A percentile compares a stretch with the other conserved stretches of the same genome.
phyloP scores from a whole-genome alignment of 345 rosid species.

The Ceriops tagal region DNA sequence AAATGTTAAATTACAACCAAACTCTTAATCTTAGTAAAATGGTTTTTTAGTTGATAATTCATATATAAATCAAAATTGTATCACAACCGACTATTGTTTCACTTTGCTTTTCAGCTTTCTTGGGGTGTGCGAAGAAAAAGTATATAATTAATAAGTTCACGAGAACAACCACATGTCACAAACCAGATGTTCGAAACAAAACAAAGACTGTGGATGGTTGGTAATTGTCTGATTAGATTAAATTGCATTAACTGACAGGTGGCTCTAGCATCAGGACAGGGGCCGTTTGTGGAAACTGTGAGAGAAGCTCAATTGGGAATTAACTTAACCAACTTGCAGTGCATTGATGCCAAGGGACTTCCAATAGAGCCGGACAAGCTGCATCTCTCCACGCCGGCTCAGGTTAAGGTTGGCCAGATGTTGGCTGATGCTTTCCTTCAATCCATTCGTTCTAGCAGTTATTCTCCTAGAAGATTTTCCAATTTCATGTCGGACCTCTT shows the following conservation, averaged over 20 bases:
- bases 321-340: slow-evolving; percentile 7
- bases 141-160: no score
- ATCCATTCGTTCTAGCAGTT: background rate
- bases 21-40: no score
- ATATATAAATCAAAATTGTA: no score
- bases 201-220: no score
- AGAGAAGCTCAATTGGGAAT: slow-evolving; percentile 20
- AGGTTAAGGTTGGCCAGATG: slow-evolving; percentile 29
- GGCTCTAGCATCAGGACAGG: slow-evolving; percentile 28
- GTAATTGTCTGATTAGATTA: no score
- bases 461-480: background rate
- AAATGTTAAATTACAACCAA: no score
- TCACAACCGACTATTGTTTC: no score
- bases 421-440: slow-evolving; percentile 19
- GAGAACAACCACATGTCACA: no score
- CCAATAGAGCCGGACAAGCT: slow-evolving; percentile 25
- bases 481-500: background rate
- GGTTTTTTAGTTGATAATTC: no score
- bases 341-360: slow-evolving; percentile 27
- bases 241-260: slow-evolving; percentile 12
- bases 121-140: no score
- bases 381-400: slow-evolving; percentile 32
- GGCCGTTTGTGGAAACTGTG: slow-evolving; percentile 16
- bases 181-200: no score
- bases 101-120: no score